Conservation (phyloP, 768 basidiomycete genomes). For the Mycena chlorophos region DNA sequence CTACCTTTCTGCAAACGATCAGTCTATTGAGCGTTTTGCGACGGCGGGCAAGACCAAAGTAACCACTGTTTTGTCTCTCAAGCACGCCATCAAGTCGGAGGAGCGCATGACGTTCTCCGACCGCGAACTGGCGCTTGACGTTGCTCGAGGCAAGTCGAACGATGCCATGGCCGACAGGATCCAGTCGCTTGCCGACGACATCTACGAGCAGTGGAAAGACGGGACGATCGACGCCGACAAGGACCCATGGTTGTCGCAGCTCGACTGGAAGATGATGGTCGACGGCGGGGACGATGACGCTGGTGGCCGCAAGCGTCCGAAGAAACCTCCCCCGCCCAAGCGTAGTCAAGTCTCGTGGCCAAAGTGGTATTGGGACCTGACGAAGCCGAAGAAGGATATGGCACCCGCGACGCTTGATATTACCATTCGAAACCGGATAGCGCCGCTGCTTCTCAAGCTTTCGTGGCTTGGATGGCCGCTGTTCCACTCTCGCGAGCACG, state of each 20-base stretch:
- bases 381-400: constrained; percentile 66
- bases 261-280: constrained; percentile 60
- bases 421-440: constrained; percentile 77
- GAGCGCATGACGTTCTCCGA: constrained; percentile 45
- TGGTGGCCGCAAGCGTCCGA: constrained; percentile 23
- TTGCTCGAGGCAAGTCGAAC: constrained; percentile 47
- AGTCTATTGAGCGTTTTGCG: constrained; percentile 38
- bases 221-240: constrained; percentile 22
- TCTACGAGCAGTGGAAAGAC: constrained; percentile 28
- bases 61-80: constrained; percentile 43
- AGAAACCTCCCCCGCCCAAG: constrained; percentile 38
- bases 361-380: constrained; percentile 94
- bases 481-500: constrained; percentile 81
- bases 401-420: constrained; percentile 78
- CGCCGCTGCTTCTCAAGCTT: constrained; percentile 82
- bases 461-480: constrained; percentile 89
- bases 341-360: constrained; percentile 74
- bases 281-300: constrained; percentile 3
- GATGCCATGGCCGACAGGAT: constrained; percentile 37
- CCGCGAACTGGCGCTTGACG: constrained; percentile 41
- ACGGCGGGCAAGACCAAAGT: constrained; percentile 45
- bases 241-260: constrained; percentile 62
- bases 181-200: constrained; percentile 40
- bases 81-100: constrained; percentile 46
- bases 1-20: constrained; percentile 38